These are phyloP conservation scores for Xylariaceae sp. DNA, from an alignment of 2,329 filamentous ascomycete species.

Conservation along the genomic window DNA sequence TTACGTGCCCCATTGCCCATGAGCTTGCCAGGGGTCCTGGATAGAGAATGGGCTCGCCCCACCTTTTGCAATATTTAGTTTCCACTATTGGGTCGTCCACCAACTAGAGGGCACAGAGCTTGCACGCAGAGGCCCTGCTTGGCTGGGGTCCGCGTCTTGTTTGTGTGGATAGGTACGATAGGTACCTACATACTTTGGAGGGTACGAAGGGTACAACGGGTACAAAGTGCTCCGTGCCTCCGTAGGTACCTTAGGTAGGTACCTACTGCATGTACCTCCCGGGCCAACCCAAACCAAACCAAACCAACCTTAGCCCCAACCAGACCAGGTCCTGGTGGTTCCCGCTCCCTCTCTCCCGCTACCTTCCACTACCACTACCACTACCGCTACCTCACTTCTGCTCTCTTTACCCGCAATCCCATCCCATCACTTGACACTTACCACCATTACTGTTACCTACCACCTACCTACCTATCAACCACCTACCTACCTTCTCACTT, in stretches of 20 bases:
- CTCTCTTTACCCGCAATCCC: conserved; percentile 17
- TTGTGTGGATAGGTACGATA: background rate
- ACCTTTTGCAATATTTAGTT: conserved; percentile 32
- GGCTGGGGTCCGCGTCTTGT: conserved; percentile 6
- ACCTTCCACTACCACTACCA: conserved; percentile 3
- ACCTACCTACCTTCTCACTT: background rate
- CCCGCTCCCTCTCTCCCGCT: conserved; percentile 21
- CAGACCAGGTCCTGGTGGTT: conserved; percentile 15
- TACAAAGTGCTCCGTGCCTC: conserved; percentile 2
- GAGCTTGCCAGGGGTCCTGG: conserved; percentile 14
- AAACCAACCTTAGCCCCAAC: conserved; percentile 5
- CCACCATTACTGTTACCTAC: conserved; percentile 15
- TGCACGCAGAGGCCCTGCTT: conserved; percentile 28
- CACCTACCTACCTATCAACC: background rate
- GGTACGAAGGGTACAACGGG: background rate
- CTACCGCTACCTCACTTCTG: conserved; percentile 19
- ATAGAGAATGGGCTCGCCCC: conserved; percentile 20
- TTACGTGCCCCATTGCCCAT: conserved; percentile 23
- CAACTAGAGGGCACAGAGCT: conserved; percentile 23
- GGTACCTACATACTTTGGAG: background rate
- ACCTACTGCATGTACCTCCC: too few species aligned
- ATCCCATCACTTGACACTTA: conserved; percentile 5
- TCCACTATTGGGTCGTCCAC: conserved; percentile 31
- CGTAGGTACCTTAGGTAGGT: background rate
- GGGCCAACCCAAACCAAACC: too few species aligned